Evolutionary conservation across 176 grass and related monocot species (phyloP).

Genomic region (Oryza glumipatula): DNA sequence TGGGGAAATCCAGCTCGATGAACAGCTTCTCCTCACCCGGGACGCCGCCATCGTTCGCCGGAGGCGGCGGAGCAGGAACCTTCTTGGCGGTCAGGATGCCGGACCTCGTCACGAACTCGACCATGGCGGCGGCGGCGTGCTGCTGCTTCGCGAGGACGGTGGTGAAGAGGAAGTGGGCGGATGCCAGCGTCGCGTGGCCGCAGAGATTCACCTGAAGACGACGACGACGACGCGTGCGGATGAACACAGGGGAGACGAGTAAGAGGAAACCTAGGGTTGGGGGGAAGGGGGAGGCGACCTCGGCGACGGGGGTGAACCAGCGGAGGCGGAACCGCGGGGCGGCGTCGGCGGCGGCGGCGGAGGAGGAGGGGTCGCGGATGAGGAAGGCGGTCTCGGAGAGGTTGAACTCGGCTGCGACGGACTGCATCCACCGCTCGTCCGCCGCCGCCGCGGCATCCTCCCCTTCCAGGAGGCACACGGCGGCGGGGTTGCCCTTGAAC

Average conservation of each 20-base stretch:
- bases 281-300: constrained; percentile 34
- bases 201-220: constrained; percentile 36
- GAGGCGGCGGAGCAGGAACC: constrained; percentile 7
- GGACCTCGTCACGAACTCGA: constrained; percentile 71
- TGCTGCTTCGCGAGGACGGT: constrained; percentile 36
- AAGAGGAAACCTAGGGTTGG: not conserved
- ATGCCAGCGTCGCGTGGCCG: constrained; percentile 70
- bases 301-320: constrained; percentile 69
- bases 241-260: not conserved
- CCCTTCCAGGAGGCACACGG: constrained; percentile 65
- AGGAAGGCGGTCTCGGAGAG: constrained; percentile 61
- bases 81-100: constrained; percentile 64
- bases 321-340: constrained; percentile 58
- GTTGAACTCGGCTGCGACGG: constrained; percentile 86
- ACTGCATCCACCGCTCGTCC: constrained; percentile 70
- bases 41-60: not conserved
- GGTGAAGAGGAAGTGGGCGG: constrained; percentile 64
- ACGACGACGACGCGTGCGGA: not conserved
- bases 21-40: constrained; percentile 45
- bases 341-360: constrained; percentile 5
- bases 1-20: constrained; percentile 74
- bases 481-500: constrained; percentile 84
- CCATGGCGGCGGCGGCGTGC: not conserved
- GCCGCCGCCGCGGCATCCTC: constrained; percentile 29
- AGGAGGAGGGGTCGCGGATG: constrained; percentile 40